phyloP scores from a whole-genome alignment of 768 basidiomycete species.

The Panaeolus papilionaceus region DNA sequence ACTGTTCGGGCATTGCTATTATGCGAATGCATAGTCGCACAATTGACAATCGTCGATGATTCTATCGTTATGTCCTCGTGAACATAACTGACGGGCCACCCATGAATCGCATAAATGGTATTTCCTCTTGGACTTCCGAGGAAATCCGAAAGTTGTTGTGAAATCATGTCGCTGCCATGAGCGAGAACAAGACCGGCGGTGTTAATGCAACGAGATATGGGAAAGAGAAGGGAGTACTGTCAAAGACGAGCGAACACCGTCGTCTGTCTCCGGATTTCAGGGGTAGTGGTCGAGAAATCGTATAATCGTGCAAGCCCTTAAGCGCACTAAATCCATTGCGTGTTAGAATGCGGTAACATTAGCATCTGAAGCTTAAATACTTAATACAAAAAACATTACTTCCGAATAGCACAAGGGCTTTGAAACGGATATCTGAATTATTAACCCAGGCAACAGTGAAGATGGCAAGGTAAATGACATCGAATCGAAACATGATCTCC shows the following conservation, averaged over 20 bases:
- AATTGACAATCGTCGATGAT: not conserved
- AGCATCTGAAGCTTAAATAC: conserved; percentile 2
- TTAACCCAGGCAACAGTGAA: not conserved
- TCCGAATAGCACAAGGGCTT: not conserved
- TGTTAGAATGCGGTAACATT: not conserved
- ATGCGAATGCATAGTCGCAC: not conserved
- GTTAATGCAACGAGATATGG: not conserved
- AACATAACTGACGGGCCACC: not conserved
- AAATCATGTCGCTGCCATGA: not conserved
- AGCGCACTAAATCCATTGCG: conserved; percentile 4
- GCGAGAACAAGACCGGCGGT: not conserved
- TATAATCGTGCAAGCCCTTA: not conserved
- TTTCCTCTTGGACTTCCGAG: not conserved
- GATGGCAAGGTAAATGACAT: not conserved
- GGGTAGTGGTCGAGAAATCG: not conserved
- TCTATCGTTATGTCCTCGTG: not conserved
- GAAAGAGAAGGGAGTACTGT: not conserved
- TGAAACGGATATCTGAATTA: not conserved
- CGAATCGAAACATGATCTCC: not conserved
- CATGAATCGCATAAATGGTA: not conserved
- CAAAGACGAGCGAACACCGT: not conserved
- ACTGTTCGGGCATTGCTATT: not conserved
- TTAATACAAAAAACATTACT: not conserved
- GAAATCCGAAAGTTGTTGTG: not conserved
- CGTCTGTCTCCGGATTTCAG: not conserved